A percentile compares a stretch with the other conserved stretches of the same genome.
Conservation (phyloP, 2,329 filamentous ascomycete genomes). For the Cladosporium sp. region DNA sequence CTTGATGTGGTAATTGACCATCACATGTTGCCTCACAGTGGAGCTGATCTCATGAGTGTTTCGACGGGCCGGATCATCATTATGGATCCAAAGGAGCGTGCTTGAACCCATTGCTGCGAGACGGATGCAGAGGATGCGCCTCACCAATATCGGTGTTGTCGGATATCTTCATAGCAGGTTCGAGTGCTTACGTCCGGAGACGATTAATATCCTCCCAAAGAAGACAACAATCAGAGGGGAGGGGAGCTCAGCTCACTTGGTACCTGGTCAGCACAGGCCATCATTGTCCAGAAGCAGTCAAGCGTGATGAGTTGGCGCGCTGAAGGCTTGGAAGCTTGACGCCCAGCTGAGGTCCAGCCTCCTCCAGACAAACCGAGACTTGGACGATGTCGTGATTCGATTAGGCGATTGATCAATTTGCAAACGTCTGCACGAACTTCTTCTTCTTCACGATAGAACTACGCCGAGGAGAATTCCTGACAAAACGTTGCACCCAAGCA, state of each 20-base stretch:
- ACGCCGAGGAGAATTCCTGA: background rate
- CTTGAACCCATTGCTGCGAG: background rate
- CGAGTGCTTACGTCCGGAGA: background rate
- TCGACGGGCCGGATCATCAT: background rate
- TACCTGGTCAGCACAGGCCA: background rate
- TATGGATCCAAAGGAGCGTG: background rate
- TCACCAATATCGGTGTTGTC: background rate
- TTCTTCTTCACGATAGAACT: background rate
- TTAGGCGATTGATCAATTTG: background rate
- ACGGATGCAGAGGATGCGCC: background rate
- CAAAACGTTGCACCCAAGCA: background rate
- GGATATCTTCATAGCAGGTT: background rate
- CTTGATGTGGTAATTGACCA: background rate
- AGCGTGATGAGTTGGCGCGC: background rate
- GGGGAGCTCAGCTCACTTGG: background rate
- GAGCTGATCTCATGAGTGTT: background rate
- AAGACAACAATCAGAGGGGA: background rate
- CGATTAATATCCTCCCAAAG: background rate
- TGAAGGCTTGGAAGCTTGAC: background rate
- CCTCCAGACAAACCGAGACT: background rate
- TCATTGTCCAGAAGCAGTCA: background rate
- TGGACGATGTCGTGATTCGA: background rate
- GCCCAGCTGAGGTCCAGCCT: background rate
- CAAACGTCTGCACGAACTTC: background rate
- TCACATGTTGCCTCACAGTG: background rate